Conservation (phyloP, 2,329 filamentous ascomycete genomes). For the Pestalotiopsis sp. region DNA sequence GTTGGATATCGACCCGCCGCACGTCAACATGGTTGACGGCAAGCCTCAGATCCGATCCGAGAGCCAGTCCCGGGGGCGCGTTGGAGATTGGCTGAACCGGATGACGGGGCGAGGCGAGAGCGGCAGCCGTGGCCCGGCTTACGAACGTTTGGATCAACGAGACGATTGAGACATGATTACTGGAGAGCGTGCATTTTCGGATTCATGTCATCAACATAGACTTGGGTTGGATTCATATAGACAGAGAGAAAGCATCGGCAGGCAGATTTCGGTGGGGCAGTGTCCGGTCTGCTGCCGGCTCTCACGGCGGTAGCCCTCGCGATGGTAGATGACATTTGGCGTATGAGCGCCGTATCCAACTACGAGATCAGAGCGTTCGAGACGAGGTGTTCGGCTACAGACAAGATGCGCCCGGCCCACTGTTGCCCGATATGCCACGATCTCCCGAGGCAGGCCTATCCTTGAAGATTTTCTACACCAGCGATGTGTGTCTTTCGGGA, state of each 20-base stretch:
- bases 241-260: conserved; percentile 2
- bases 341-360: not conserved
- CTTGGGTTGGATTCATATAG: conserved; percentile 17
- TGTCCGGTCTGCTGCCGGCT: not conserved
- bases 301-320: not conserved
- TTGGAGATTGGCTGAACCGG: conserved; percentile 53
- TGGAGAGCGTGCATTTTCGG: not conserved
- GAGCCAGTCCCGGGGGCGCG: conserved; percentile 37
- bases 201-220: conserved; percentile 22
- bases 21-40: conserved; percentile 52
- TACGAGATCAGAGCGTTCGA: not conserved
- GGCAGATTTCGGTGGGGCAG: not conserved
- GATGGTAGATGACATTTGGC: too few species aligned
- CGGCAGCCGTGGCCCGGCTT: conserved; percentile 35
- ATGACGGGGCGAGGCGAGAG: conserved; percentile 40
- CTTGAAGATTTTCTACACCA: not conserved
- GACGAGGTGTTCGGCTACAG: not conserved
- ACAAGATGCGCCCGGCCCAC: not conserved
- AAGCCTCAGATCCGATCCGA: conserved; percentile 43
- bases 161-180: conserved; percentile 34
- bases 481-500: not conserved
- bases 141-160: conserved; percentile 43
- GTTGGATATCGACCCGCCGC: conserved; percentile 79
- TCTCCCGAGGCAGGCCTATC: not conserved
- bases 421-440: not conserved